Base-by-base conservation (phyloP, 1,284 basidiomycete species). In the Ustilago trichophora region DNA sequence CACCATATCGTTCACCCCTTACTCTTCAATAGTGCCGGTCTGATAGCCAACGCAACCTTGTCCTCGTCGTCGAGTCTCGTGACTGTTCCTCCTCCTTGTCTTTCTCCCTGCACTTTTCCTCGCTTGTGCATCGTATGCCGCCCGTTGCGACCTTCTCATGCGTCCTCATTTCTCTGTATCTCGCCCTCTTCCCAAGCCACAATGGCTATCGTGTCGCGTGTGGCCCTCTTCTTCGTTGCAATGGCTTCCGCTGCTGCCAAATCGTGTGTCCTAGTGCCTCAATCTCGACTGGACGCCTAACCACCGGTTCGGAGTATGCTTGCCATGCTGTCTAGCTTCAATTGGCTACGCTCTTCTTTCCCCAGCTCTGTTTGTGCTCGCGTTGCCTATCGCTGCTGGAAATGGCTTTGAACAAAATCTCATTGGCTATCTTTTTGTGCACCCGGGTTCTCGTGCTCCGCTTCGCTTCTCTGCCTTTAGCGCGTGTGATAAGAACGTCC, bases 31-130 rank as follows among this genome's bases (percentile, higher is more conserved):
- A 12, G 19, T 46, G 32, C 53, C 53, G 53, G 45, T 49, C 34
- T 56, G 52, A 42, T 55, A 55, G 38, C 44, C 45, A 42, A 31
- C n/a, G n/a, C n/a, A n/a, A n/a, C n/a, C n/a, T n/a, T n/a, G n/a
- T n/a, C n/a, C n/a, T n/a, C n/a, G n/a, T 1, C 19, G 3, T 34
- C 25, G 18, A 19, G 32, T 42, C 48, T 24, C 40, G 48, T 50
- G 48, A 50, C 48, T 16, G 27, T n/a, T 27, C 22, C 22, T 19
- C 42, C 18, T 11, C 24, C 41, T 42, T 15, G 49, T 43, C 41
- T 27, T 33, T 29, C 33, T 24, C 37, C n/a, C n/a, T n/a, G n/a
- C n/a, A n/a, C n/a, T n/a, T n/a, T n/a, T n/a, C 37, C 41, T 10
- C 27, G 7, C 27, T 19, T 43, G 6, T 9, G 16, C 26, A 4